phyloP scores from a whole-genome alignment of 2,329 filamentous ascomycete species.

The Sporothrix luriei region DNA sequence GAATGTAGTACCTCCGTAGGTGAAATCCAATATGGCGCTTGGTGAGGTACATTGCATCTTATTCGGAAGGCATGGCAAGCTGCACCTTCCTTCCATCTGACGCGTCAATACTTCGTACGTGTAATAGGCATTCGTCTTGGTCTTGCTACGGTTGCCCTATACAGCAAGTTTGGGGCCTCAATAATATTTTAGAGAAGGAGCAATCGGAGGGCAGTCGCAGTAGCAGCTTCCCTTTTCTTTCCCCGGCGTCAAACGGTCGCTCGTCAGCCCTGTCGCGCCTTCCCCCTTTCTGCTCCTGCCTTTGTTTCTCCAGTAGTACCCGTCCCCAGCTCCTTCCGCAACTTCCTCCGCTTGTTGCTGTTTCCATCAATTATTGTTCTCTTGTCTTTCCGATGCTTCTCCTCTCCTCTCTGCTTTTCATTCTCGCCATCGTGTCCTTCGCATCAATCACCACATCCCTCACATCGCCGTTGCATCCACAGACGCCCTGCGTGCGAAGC shows the following conservation, averaged over 20 bases:
- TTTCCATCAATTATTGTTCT: constrained; percentile 8
- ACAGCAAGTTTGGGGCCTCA: neutral
- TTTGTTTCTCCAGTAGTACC: constrained; percentile 23
- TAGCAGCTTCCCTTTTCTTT: neutral
- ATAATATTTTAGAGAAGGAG: neutral
- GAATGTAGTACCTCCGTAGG: no score
- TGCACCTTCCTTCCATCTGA: neutral
- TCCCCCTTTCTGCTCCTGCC: constrained; percentile 12
- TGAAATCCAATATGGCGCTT: neutral
- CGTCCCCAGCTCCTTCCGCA: constrained; percentile 6
- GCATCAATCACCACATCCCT: neutral
- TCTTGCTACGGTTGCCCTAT: neutral
- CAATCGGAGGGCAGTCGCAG: neutral
- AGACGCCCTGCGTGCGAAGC: constrained; percentile 11
- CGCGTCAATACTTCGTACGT: no score
- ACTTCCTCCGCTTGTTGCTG: neutral
- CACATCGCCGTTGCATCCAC: constrained; percentile 3
- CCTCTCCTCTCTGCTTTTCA: neutral
- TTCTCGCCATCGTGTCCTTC: neutral
- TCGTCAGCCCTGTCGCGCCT: constrained; percentile 30
- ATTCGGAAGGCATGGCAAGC: neutral
- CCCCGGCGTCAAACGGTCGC: neutral
- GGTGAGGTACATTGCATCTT: neutral
- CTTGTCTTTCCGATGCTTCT: neutral
- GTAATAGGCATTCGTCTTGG: no score